Evolutionary conservation across 495 filamentous ascomycete genomes (phyloP), one percentile per base, ranked within the genome.

Genomic region (Letharia columbiana): DNA sequence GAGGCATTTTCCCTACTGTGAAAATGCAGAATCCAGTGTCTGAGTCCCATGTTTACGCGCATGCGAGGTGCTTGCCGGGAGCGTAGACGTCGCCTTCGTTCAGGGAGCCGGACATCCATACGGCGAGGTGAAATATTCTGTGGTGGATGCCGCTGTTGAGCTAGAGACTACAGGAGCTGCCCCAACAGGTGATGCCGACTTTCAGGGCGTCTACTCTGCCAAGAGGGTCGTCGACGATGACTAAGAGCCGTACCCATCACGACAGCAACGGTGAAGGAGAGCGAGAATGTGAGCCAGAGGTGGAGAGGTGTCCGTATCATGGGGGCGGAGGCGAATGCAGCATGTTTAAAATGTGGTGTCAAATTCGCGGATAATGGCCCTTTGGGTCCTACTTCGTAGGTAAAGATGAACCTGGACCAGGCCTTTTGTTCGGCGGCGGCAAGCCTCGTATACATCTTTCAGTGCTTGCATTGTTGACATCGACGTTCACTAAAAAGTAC

Each of bases 361-460:
- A n/a, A 57, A 20, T 4, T 57, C 54, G 54, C 33, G 54, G 17
- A 57, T 57, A 37, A 57, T 57, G 54, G 54, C 54, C n/a, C 54
- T 57, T 20, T 57, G 54, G 54, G 54, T 57, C 33, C 28, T 57
- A 23, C 54, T 57, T 37, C 54, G 54, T 37, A 57, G 31, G 33
- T 37, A 57, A 18, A 57, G 15, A 37, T 57, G 33, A n/a, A 57
- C 54, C 17, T 57, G 31, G 54, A 57, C 31, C 17, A 57, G 17
- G 33, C 54, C 54, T 37, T 57, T 57, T 8, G 54, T 37, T 37
- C 54, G 31, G 54, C 54, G 54, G 33, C 54, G n/a, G 33, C 54
- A 57, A 17, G 54, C 15, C 33, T 57, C 33, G 4, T 37, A 37
- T 37, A 57, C 0, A 33, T 23, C 18, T 11, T 37, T 57, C 54